Evolutionary conservation across 2,329 filamentous ascomycete genomes (phyloP), one percentile per base, ranked within the genome.

Genomic region (Neophaeococcomyces mojaviensis): DNA sequence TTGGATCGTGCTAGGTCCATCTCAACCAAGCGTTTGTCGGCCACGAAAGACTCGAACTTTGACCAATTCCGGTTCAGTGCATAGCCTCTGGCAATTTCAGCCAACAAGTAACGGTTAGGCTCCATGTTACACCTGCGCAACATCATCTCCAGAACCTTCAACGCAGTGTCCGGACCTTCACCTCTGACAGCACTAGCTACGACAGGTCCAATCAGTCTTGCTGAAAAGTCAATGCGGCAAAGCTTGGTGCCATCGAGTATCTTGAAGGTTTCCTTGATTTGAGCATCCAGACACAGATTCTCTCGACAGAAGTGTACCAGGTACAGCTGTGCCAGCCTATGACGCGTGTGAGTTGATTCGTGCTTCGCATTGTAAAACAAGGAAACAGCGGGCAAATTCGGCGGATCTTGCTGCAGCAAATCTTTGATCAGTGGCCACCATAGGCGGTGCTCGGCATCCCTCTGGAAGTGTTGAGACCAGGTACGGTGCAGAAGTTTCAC

Each of bases 11-110:
- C 15, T 13, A 36, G 18, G 19, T 22, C 41, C 16, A 24, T 20
- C 8, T 37, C n/a, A 37, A 36, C 22, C 18, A 44, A 34, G 13
- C 22, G 7, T 13, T 4, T 30, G 15, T 28, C 24, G 10, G 24
- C 24, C 24, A 44, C 6, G 2, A 44, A 7, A 26, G 35, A 20
- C 12, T 44, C 41, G 8, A 44, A 18, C 8, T 18, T 19, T 3
- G 41, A 35, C 41, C 41, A 44, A 12, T 30, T 37, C 13, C 13
- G 5, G 19, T 28, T 13, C 41, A 32, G 30, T 13, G 19, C 41
- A 18, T 44, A 44, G 12, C 41, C 41, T 19, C 24, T 37, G 20
- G 30, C 36, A 19, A 44, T 31, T 16, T 44, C 41, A 16, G 22
- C 18, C 22, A 28, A 3, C 9, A 37, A 8, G 13, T 32, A 22